Conservation (phyloP, 805 yeast genomes). For the Metschnikowia corniflorae region DNA sequence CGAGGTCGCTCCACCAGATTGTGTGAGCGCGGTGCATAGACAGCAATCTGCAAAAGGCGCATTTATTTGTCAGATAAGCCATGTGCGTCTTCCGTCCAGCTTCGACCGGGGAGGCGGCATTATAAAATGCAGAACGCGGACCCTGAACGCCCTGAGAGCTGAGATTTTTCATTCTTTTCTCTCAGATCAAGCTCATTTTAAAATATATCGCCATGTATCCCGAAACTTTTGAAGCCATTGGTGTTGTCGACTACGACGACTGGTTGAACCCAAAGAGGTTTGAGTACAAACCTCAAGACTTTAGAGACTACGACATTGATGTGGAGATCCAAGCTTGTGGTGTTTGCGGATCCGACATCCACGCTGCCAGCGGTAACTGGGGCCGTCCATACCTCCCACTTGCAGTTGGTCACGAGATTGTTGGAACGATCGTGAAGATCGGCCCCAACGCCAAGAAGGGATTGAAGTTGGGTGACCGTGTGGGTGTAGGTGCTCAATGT, state of each 20-base stretch:
- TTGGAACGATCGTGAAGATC: conserved; percentile 18
- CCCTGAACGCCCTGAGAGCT: no score
- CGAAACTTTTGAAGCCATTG: conserved; percentile 17
- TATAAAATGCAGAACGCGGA: no score
- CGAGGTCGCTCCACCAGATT: no score
- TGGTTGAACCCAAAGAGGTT: conserved; percentile 19
- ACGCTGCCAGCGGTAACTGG: conserved; percentile 53
- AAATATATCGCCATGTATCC: conserved; percentile 17
- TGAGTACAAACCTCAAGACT: conserved; percentile 17
- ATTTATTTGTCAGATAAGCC: no score
- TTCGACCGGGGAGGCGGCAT: no score
- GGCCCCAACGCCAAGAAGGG: conserved; percentile 18
- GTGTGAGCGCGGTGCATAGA: no score
- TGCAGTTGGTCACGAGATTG: conserved; percentile 29
- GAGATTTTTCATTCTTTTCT: no score
- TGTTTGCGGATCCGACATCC: conserved; percentile 61
- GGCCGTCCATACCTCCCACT: conserved; percentile 23
- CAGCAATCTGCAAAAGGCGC: no score
- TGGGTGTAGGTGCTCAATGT: conserved; percentile 75
- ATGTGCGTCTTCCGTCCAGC: no score
- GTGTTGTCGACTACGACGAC: conserved; percentile 18
- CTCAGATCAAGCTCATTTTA: no score
- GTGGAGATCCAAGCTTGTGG: conserved; percentile 18
- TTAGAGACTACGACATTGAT: conserved; percentile 19
- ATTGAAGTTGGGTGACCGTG: conserved; percentile 66